Evolutionary conservation across 192 early-diverging fungal genomes (phyloP), one percentile per base, ranked within the genome.

Genomic region (Coemansia sp.): DNA sequence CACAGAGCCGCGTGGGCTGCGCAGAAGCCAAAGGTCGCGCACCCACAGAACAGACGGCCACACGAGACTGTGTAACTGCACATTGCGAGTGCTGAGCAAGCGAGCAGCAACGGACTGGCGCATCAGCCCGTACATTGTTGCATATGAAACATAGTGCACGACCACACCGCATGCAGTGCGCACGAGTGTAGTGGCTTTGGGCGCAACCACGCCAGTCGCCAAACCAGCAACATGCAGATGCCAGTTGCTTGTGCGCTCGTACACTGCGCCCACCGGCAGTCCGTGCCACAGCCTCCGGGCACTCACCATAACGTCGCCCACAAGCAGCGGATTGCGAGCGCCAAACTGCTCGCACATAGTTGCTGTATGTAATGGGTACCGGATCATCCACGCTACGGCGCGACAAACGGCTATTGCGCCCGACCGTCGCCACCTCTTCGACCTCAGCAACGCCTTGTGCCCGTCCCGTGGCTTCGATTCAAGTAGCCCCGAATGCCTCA

Each of bases 101-200:
- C 69, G 69, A 26, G 59, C 51, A 2, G 57, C 52, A 1, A 73
- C 50, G 19, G 69, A 58, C 41, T 78, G 75, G 4, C 75, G 75
- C 53, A 68, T 20, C 4, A 56, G 26, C 6, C 75, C 75, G 66
- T 78, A 78, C 14, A 68, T n/a, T 13, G 68, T n/a, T 11, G 57
- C 61, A 20, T 64, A 78, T 12, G 19, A 12, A 2, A 16, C 10
- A 58, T 78, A 78, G 57, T 78, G 75, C 48, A 68, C 14, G 1
- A 29, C 32, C n/a, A 69, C 38, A 23, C 62, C 43, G 10, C 18
- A 43, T 3, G 57, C 12, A 45, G 57, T 61, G 1, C 19, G 55
- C 5, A 2, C 3, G 0, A 66, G 8, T 3, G 63, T 38, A 14
- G 24, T 38, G 16, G 49, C 0, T 20, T 58, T 54, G 16, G 69